A percentile compares a stretch with the other conserved stretches of the same genome.
phyloP scores from a whole-genome alignment of 192 early-diverging fungal genomes.

The Backusella tuberculispora region DNA sequence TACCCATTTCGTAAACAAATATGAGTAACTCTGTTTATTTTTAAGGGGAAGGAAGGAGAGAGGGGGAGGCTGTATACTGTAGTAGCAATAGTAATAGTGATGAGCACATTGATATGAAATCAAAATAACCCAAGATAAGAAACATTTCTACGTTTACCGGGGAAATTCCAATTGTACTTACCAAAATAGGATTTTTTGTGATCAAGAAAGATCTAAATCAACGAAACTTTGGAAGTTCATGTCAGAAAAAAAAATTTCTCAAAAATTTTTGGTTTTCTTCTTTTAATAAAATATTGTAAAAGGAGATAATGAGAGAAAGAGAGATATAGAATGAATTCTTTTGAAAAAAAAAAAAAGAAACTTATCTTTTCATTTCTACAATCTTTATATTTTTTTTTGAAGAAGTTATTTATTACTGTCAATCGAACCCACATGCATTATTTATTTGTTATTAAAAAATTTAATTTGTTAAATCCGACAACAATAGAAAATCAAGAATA shows the following conservation, averaged over 20 bases:
- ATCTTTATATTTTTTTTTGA: too few species aligned
- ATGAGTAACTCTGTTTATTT: neutral
- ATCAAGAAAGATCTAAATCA: neutral
- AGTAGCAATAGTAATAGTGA: too few species aligned
- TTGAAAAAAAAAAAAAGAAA: too few species aligned
- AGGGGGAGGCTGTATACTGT: neutral
- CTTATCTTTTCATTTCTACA: too few species aligned
- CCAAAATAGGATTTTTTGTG: neutral
- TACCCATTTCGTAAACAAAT: neutral
- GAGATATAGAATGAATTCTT: too few species aligned
- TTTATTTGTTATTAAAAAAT: neutral
- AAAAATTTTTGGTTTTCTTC: neutral
- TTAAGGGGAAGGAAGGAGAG: neutral
- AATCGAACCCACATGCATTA: neutral
- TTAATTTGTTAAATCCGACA: neutral
- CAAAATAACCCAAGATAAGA: neutral
- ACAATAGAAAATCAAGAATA: slow-evolving; percentile 3
- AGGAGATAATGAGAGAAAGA: too few species aligned
- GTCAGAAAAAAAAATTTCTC: neutral
- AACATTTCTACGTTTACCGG: neutral
- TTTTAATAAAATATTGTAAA: neutral
- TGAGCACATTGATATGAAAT: too few species aligned
- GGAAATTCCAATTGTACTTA: neutral
- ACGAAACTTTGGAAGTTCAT: slow-evolving; percentile 3
- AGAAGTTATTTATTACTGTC: neutral